Base-by-base conservation (phyloP, 208 protist genomes). In the Leishmania mexicana region DNA sequence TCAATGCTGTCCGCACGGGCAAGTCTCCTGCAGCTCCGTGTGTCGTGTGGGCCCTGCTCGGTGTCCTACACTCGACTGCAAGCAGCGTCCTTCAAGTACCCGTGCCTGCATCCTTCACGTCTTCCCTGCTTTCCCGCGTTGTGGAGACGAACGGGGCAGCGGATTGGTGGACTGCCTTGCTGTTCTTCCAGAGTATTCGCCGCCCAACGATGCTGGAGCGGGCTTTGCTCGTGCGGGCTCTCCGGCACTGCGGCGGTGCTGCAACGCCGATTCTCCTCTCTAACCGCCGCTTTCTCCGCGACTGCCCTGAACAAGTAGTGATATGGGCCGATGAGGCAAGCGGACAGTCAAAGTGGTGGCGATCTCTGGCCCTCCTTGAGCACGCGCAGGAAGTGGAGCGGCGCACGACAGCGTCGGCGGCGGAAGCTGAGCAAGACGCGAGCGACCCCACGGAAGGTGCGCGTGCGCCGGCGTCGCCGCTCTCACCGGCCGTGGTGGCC, bases 141-240 rank as follows among this genome's bases (percentile, higher is more conserved):
- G 83, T 78, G 11, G 83, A 79, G 31, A 60, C 75, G 2, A 28
- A 42, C 6, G 76, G 51, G 45, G 28, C 87, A 3, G 57, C 54
- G 31, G 90, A 94, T 72, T 92, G 85, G 86, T 60, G 42, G 42
- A 80, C 83, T 19, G 94, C 91, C 38, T 79, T 95, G 1, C 83
- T 88, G 79, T 88, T 94, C 65, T 95, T 95, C 53, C 84, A 81
- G 17, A 70, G 84, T 47, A 85, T 97, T 60, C 88, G 85, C 3
- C 54, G 74, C 0, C 94, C 94, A 0, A 92, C 81, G 0, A 58
- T 83, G 42, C 76, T 81, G 71, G 94, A 95, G 81, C 87, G 92
- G 1, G 76, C 76, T 31, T 42, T 83, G 73, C 82, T 96, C 31
- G 88, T 96, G 68, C 76, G 71, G 35, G 82, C 83, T 6, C 75